A percentile compares a stretch with the other conserved stretches of the same genome.
Evolutionary conservation across 1,284 basidiomycete species (phyloP).

Genomic region (Lignosus rhinocerotis): DNA sequence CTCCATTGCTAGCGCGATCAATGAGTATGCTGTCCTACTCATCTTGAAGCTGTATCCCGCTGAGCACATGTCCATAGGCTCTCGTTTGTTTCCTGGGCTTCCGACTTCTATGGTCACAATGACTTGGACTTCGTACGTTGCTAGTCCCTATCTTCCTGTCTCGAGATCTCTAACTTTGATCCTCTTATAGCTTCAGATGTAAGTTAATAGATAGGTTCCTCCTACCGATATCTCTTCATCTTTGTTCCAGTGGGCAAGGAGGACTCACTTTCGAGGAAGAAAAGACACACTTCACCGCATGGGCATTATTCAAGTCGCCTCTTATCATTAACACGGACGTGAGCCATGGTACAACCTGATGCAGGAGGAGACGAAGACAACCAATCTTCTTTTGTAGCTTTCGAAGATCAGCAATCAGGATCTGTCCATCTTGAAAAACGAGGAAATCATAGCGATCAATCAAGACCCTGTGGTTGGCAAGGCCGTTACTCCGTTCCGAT

Average conservation of each 20-base stretch:
- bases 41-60: not conserved
- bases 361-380: not conserved
- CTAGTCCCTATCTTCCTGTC: not conserved
- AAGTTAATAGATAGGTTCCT: not conserved
- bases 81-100: slow-evolving; percentile 48
- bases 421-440: slow-evolving; percentile 58
- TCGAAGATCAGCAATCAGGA: slow-evolving; percentile 47
- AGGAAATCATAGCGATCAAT: slow-evolving; percentile 67
- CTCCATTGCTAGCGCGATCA: slow-evolving; percentile 43
- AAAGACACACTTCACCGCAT: slow-evolving; percentile 65
- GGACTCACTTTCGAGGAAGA: slow-evolving; percentile 56
- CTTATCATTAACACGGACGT: slow-evolving; percentile 48
- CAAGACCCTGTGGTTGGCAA: slow-evolving; percentile 66
- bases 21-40: slow-evolving; percentile 33
- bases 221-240: not conserved
- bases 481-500: slow-evolving; percentile 63
- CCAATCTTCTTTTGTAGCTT: slow-evolving; percentile 38
- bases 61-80: slow-evolving; percentile 27
- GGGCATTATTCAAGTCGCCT: slow-evolving; percentile 66
- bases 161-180: not conserved
- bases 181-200: slow-evolving; percentile 51
- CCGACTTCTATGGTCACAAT: slow-evolving; percentile 62
- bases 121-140: slow-evolving; percentile 58
- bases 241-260: slow-evolving; percentile 50
- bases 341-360: not conserved